phyloP scores from a whole-genome alignment of 345 rosid species.

The Conringia planisiliqua region DNA sequence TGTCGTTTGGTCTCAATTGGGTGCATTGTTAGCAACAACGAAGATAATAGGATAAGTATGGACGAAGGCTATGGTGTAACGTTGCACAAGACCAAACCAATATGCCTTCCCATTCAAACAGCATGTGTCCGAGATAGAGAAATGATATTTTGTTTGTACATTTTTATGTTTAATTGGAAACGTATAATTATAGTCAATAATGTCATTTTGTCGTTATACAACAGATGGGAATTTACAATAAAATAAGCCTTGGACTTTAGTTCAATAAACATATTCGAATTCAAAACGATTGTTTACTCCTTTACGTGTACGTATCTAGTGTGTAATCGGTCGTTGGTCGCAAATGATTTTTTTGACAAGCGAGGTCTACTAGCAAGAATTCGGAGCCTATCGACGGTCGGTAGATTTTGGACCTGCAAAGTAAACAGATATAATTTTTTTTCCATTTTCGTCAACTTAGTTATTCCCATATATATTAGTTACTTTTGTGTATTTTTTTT shows the following conservation, averaged over 20 bases:
- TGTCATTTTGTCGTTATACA: not conserved
- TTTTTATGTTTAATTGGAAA: not conserved
- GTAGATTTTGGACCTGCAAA: not conserved
- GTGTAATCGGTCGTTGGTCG: not conserved
- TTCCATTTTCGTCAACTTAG: not conserved
- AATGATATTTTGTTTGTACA: not conserved
- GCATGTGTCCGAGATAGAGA: too few species aligned
- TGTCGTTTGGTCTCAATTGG: not conserved
- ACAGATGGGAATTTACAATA: not conserved
- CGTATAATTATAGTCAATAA: not conserved
- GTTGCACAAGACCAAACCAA: conserved; percentile 19
- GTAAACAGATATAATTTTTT: not conserved
- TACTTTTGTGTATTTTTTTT: not conserved
- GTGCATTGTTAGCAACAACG: not conserved
- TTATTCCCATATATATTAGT: not conserved
- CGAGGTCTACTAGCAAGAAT: not conserved
- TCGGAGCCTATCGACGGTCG: not conserved
- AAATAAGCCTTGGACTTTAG: not conserved
- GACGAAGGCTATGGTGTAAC: conserved; percentile 8
- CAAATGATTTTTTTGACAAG: not conserved
- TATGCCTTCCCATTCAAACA: not conserved
- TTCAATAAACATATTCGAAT: not conserved
- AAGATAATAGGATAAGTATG: conserved; percentile 3
- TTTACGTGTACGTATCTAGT: not conserved
- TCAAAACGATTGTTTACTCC: not conserved